phyloP scores from a whole-genome alignment of 441 rosid genomes.

The Pelargonium australe region DNA sequence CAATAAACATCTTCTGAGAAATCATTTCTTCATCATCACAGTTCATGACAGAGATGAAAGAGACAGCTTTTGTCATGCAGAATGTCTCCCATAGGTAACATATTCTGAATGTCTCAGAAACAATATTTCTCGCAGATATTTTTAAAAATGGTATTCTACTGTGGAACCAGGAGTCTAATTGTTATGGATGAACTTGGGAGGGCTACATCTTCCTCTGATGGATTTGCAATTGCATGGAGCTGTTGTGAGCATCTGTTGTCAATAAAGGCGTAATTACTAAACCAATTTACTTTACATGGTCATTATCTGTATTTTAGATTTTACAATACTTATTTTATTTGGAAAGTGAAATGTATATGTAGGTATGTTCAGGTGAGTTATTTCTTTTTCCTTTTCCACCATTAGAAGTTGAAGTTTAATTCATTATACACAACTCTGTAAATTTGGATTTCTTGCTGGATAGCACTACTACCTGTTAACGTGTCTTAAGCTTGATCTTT shows the following conservation, averaged over 20 bases:
- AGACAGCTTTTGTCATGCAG: constrained; percentile 95
- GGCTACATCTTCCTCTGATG: constrained; percentile 95
- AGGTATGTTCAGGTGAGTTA: too few relatives aligned
- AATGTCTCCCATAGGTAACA: constrained; percentile 69
- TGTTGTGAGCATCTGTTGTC: constrained; percentile 87
- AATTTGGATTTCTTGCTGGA: not conserved
- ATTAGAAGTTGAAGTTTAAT: not conserved
- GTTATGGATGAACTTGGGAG: constrained; percentile 97
- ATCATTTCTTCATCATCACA: constrained; percentile 25
- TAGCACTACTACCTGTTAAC: not conserved
- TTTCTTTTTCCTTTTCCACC: too few relatives aligned
- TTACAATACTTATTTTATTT: too few relatives aligned
- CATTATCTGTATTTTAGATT: not conserved
- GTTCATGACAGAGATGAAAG: constrained; percentile 99
- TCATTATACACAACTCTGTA: not conserved
- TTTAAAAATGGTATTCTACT: not conserved
- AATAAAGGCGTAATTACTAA: constrained; percentile 59
- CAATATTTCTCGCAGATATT: constrained; percentile 8
- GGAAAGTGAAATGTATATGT: too few relatives aligned
- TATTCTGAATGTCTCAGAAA: constrained; percentile 11
- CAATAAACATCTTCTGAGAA: not conserved
- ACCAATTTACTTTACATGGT: constrained; percentile 3
- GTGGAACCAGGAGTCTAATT: constrained; percentile 64
- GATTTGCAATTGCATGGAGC: constrained; percentile 94
- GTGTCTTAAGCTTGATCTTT: constrained; percentile 6